Evolutionary conservation across 1,284 basidiomycete species (phyloP), one percentile per base, ranked within the genome.

Genomic region (Ustilago shanxiensis): DNA sequence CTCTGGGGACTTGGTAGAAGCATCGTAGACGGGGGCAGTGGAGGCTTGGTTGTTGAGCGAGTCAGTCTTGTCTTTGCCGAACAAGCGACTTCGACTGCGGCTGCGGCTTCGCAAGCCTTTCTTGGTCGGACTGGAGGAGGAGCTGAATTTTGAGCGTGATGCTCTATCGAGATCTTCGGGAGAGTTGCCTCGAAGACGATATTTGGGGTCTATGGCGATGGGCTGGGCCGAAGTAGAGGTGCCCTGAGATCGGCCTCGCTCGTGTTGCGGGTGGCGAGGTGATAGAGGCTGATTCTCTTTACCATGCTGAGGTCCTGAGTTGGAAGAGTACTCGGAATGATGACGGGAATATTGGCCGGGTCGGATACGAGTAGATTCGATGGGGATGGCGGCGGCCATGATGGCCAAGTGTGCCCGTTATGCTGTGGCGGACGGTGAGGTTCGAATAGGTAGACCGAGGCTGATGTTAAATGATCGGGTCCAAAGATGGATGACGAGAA

Each of bases 331-430:
- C 29, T 28, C 56, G n/a, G 60, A 60, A 35, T 61, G 53, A 22
- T 77, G 68, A 22, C 75, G 63, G 20, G 75, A 77, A 55, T 77
- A 77, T 51, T 71, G 75, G 24, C 75, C 75, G 1, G 75, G 75
- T 45, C 63, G 63, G 51, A 77, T 77, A 29, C 62, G 69, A 22
- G 28, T 55, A 10, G 67, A 52, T n/a, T 70, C 61, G 57, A 57
- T 60, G 41, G 69, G 60, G 20, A 39, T 54, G 18, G 57, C 70
- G 58, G 60, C 49, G 52, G 65, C 65, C 70, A 72, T 72, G 31
- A 16, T 57, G 59, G 63, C 69, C 56, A 44, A 45, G 24, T 35
- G 55, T 41, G 58, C 28, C 35, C 22, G 37, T 7, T 14, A 10
- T 26, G 45, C 35, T 62, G 50, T 28, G 13, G 39, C 20, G 3